These are phyloP conservation scores for Leishmania amazonensis DNA, from an alignment of 208 protist species.

Conservation along the genomic window DNA sequence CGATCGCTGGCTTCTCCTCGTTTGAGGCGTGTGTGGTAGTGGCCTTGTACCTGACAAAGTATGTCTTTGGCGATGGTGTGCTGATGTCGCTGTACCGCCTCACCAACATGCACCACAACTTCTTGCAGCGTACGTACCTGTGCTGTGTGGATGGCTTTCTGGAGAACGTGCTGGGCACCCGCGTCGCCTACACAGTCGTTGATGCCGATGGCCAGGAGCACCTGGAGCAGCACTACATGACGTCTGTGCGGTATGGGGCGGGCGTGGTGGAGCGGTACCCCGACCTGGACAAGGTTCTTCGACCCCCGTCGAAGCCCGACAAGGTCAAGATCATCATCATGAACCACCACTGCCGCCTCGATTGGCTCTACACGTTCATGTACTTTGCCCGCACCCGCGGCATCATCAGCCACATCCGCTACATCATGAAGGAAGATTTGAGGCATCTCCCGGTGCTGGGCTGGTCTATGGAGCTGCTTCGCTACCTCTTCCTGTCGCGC, in stretches of 20 bases:
- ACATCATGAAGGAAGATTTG: constrained; percentile 76
- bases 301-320: constrained; percentile 43
- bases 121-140: constrained; percentile 50
- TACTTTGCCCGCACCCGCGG: constrained; percentile 36
- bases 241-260: neutral
- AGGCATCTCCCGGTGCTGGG: constrained; percentile 63
- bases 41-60: constrained; percentile 30
- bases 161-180: constrained; percentile 55
- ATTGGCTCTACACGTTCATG: constrained; percentile 68
- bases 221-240: constrained; percentile 32
- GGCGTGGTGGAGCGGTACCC: constrained; percentile 13
- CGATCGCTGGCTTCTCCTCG: constrained; percentile 23
- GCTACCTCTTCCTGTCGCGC: constrained; percentile 87
- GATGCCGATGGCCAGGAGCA: constrained; percentile 47
- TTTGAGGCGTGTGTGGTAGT: constrained; percentile 28
- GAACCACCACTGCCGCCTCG: constrained; percentile 87
- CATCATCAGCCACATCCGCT: constrained; percentile 42
- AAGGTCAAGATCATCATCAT: constrained; percentile 86
- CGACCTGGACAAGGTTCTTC: constrained; percentile 34
- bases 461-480: constrained; percentile 79
- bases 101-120: constrained; percentile 34
- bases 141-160: constrained; percentile 42
- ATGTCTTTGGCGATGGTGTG: constrained; percentile 31
- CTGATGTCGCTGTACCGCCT: constrained; percentile 18
- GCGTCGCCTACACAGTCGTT: constrained; percentile 71